Percentiles rank a stretch among this genome's conserved stretches.
phyloP scores from a whole-genome alignment of 1,139 yeast species.

The Scheffersomyces titani region DNA sequence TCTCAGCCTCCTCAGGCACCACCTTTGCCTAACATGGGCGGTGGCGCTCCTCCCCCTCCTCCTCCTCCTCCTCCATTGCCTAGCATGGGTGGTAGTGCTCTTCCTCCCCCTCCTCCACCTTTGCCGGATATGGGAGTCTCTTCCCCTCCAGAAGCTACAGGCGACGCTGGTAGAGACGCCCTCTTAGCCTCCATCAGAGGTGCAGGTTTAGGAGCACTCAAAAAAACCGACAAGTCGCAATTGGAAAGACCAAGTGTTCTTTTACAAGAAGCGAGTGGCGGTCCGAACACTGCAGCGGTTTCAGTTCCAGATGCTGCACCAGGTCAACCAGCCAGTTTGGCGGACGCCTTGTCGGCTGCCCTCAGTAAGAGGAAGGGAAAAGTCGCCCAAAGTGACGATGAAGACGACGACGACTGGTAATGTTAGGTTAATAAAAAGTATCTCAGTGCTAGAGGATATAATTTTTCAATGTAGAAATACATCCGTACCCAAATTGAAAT shows the following conservation, averaged over 20 bases:
- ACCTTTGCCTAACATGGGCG: slow-evolving; percentile 26
- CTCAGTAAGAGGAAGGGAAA: slow-evolving; percentile 77
- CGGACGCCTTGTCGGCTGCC: slow-evolving; percentile 89
- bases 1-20: slow-evolving; percentile 37
- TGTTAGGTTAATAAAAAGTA: neutral
- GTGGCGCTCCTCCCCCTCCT: slow-evolving; percentile 25
- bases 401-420: slow-evolving; percentile 75
- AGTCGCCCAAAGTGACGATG: slow-evolving; percentile 84
- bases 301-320: slow-evolving; percentile 42
- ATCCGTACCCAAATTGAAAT: too few species aligned
- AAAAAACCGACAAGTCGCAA: slow-evolving; percentile 79
- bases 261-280: slow-evolving; percentile 69
- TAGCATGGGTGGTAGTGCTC: slow-evolving; percentile 7
- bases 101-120: slow-evolving; percentile 37
- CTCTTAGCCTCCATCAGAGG: slow-evolving; percentile 83
- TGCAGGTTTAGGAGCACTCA: slow-evolving; percentile 68
- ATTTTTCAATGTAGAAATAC: too few species aligned
- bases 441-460: neutral
- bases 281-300: slow-evolving; percentile 27
- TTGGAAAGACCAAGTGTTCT: slow-evolving; percentile 76
- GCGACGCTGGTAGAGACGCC: slow-evolving; percentile 73
- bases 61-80: slow-evolving; percentile 19
- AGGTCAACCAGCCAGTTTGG: slow-evolving; percentile 62
- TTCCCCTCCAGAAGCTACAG: slow-evolving; percentile 29
- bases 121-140: slow-evolving; percentile 12